A percentile compares a stretch with the other conserved stretches of the same genome.
Conservation (phyloP, 164 flowering plant genomes). For the Magnolia kwangsiensis region DNA sequence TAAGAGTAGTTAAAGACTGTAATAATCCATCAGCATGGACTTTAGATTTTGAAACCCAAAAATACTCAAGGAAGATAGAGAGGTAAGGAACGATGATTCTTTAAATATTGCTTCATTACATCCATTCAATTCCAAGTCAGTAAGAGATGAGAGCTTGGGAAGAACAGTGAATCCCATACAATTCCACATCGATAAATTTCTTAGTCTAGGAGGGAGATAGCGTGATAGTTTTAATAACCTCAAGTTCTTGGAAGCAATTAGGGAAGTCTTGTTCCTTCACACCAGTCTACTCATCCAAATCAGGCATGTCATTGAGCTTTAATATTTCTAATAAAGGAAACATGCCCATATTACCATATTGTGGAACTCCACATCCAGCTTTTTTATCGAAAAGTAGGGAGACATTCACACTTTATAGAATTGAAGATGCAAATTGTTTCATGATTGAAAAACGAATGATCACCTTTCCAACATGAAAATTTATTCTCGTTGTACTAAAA, state of each 20-base stretch:
- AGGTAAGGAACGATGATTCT: background rate
- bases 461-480: constrained; percentile 11
- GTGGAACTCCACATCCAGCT: background rate
- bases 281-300: background rate
- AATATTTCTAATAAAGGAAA: constrained; percentile 9
- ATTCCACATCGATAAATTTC: too few relatives aligned
- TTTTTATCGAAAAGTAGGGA: constrained; percentile 1
- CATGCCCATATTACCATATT: background rate
- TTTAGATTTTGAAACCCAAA: background rate
- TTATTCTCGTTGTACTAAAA: background rate
- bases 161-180: background rate
- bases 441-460: background rate
- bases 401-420: background rate
- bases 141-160: background rate
- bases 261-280: constrained; percentile 6
- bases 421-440: background rate
- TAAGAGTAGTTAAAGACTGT: background rate
- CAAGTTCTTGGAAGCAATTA: background rate
- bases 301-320: background rate
- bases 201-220: background rate
- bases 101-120: background rate
- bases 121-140: background rate
- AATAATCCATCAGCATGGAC: background rate
- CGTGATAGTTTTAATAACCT: background rate
- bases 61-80: constrained; percentile 1